Percentiles rank a stretch among this genome's conserved stretches.
phyloP scores from a whole-genome alignment of 345 rosid species.

The Conringia planisiliqua region DNA sequence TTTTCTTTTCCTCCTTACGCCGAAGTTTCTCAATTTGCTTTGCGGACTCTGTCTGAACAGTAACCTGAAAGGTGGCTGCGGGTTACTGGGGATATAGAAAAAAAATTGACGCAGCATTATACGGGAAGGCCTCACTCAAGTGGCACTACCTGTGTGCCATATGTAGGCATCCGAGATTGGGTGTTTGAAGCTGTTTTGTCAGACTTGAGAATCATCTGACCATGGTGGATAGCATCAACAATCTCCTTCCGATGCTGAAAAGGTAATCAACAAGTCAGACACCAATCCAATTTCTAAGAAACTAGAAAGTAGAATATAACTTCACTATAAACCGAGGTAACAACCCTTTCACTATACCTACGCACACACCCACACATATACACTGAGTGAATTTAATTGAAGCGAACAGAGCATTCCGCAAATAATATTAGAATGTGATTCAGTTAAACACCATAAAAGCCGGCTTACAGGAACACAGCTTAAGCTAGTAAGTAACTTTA shows the following conservation, averaged over 20 bases:
- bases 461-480: background rate
- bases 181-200: constrained; percentile 62
- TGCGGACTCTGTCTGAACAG: constrained; percentile 86
- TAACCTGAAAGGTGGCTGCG: constrained; percentile 55
- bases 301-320: constrained; percentile 7
- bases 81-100: constrained; percentile 1
- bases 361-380: background rate
- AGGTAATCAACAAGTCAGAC: constrained; percentile 22
- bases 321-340: background rate
- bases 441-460: background rate
- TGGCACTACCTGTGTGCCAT: constrained; percentile 82
- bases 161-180: constrained; percentile 85
- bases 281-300: background rate
- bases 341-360: background rate
- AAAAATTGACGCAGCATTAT: background rate
- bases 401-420: background rate
- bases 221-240: constrained; percentile 85
- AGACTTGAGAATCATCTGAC: constrained; percentile 62
- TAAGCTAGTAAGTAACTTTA: constrained; percentile 1
- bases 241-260: constrained; percentile 88
- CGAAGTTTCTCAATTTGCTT: constrained; percentile 92
- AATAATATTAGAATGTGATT: background rate
- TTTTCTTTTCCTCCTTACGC: constrained; percentile 90
- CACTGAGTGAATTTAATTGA: background rate
- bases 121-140: constrained; percentile 15